Evolutionary conservation across 2,329 filamentous ascomycete species (phyloP), one percentile per base, ranked within the genome.

Genomic region (Septoria linicola): DNA sequence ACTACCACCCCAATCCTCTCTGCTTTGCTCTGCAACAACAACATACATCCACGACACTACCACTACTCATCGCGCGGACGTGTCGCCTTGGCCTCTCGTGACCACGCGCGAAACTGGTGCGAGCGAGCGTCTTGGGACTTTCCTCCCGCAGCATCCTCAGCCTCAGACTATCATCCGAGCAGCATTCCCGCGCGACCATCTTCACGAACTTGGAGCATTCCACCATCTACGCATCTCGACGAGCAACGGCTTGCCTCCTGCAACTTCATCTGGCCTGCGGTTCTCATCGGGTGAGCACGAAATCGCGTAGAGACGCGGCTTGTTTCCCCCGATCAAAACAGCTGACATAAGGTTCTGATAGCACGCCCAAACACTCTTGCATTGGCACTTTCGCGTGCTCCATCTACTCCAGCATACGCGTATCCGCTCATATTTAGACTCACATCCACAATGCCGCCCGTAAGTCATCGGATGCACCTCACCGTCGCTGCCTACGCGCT

Each of bases 371-470:
- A 58, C 58, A 51, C 41, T 30, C 27, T 42, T 43, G 47, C 48
- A 52, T 46, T 51, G 47, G 51, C 55, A 57, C 57, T 53, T 51
- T 57, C 53, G 57, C 59, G 53, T 59, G 54, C 54, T 44, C 31
- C 39, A 36, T 37, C 39, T 31, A 43, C 48, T 31, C 36, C 31
- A 47, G 31, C 40, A 44, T 47, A 55, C 57, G 54, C 54, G 49
- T 59, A 45, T 34, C 36, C 45, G 37, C 41, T 20, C 49, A 52
- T 41, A 54, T 37, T 42, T 47, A 47, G 14, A 41, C 41, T 37
- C 51, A 58, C 58, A 58, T 57, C 41, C 57, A 65, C 55, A 58
- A 70, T 70, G 68, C 68, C 68, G 66, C 65, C 66, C 52, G 68
- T 70, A 64, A 51, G 67, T 67, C 32, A 23, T 14, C 11, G 39